A percentile compares a stretch with the other conserved stretches of the same genome.
Evolutionary conservation across 1,284 basidiomycete species (phyloP).

Genomic region (Rhodotorula sp.): DNA sequence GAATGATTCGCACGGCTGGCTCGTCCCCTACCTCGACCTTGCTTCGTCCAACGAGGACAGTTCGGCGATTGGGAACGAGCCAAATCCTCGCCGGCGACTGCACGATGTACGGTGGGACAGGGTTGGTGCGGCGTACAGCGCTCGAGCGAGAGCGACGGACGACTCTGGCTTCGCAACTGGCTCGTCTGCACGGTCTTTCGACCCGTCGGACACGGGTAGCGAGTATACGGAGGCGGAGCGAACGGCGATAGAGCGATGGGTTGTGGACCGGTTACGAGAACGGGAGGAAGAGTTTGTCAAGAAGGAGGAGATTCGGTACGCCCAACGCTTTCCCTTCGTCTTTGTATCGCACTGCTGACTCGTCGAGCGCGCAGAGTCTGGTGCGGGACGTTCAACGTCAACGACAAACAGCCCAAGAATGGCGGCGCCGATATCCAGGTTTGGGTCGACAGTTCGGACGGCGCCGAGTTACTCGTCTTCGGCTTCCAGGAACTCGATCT

Average conservation of each 20-base stretch:
- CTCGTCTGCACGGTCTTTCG: not conserved
- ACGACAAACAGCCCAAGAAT: conserved; percentile 20
- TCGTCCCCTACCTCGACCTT: no score
- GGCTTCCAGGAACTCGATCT: conserved; percentile 44
- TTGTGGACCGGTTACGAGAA: conserved; percentile 12
- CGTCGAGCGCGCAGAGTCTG: conserved; percentile 1
- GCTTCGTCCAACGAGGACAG: no score
- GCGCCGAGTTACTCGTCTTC: conserved; percentile 29
- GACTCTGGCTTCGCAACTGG: no score
- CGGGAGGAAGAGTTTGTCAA: conserved; percentile 17
- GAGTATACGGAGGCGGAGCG: not conserved
- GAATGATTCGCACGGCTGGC: no score
- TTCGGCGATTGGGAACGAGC: no score
- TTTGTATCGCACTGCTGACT: no score
- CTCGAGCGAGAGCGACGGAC: no score
- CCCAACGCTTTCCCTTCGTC: not conserved
- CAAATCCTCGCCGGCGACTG: no score
- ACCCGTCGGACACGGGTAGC: not conserved
- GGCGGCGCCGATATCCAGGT: conserved; percentile 2
- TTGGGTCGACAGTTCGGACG: conserved; percentile 13
- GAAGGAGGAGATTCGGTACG: conserved; percentile 27
- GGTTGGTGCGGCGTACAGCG: no score
- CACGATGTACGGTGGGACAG: no score
- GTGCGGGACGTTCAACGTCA: conserved; percentile 36
- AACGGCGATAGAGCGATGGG: conserved; percentile 16